Base-by-base conservation (phyloP, 2,329 filamentous ascomycete genomes). In the Neofusicoccum laricinum region DNA sequence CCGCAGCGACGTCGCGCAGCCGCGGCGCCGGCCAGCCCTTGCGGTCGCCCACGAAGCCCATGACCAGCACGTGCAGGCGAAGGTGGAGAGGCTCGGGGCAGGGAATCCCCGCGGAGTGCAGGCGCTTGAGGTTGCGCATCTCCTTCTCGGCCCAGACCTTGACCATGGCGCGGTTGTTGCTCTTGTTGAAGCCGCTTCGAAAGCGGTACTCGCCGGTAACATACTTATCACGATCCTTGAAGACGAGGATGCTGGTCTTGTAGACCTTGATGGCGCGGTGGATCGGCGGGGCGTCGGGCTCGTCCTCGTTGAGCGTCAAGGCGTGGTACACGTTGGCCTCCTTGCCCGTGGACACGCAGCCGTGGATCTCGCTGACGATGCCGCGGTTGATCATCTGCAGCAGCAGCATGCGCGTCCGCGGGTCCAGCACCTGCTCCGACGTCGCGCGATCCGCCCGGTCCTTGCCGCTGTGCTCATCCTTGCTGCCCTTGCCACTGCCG, bases 101-200 rank as follows among this genome's bases (percentile, higher is more conserved):
- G 5, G 93, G 90, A 63, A 99, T 97, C 7, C 91, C 92, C 7
- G 93, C 90, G 5, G 87, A 82, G 76, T 96, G 83, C 67, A 99
- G 89, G 64, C 95, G 86, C 69, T 92, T 89, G 72, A 99, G 79
- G 78, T 99, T 99, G 46, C 95, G 87, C 81, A 96, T 96, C 79
- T 99, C 95, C 80, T 99, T 99, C 80, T 99, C 94, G 0, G 96
- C 96, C 95, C 95, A 99, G 25, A 97, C 84, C 78, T 97, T 96
- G 69, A 99, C 94, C 94, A 98, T 98, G 69, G 94, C 93, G 55
- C 93, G 87, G 80, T 93, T 97, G 79, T 93, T 96, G 69, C 90
- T 90, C 82, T 97, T 98, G 79, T 94, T 95, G 75, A 94, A 95
- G 57, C 94, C 94, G 67, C 88, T 85, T 70, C 92, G 87, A 82